Evolutionary conservation across 2,329 filamentous ascomycete genomes (phyloP).

Genomic region (Graphilbum sp.): DNA sequence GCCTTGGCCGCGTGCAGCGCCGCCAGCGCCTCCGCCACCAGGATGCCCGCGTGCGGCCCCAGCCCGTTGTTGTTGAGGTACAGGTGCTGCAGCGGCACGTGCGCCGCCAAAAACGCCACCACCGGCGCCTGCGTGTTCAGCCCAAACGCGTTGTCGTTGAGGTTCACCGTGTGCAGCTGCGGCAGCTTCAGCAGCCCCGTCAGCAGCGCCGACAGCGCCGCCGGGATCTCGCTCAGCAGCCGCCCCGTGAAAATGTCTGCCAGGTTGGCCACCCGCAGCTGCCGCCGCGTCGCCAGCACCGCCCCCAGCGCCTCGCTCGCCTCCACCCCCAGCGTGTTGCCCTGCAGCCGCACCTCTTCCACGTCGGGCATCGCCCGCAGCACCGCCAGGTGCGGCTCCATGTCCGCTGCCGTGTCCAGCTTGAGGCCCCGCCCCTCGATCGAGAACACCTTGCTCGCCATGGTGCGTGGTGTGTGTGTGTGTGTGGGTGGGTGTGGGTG

Average conservation of each 20-base stretch:
- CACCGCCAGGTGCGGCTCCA: constrained; percentile 66
- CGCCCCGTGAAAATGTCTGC: constrained; percentile 97
- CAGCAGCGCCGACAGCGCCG: constrained; percentile 70
- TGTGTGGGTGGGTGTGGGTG: constrained; percentile 12
- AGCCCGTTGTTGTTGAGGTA: constrained; percentile 98
- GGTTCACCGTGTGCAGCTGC: constrained; percentile 77
- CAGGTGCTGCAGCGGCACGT: constrained; percentile 81
- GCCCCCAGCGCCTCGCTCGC: constrained; percentile 76
- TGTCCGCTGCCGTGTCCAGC: constrained; percentile 74
- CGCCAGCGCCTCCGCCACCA: constrained; percentile 76
- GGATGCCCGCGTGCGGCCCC: constrained; percentile 75
- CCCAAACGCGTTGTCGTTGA: constrained; percentile 96
- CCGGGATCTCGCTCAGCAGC: constrained; percentile 83
- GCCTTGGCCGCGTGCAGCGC: constrained; percentile 73
- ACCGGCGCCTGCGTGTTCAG: constrained; percentile 88
- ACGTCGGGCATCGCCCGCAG: constrained; percentile 57
- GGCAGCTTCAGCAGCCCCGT: constrained; percentile 74
- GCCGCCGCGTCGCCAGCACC: constrained; percentile 71
- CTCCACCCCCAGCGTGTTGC: constrained; percentile 83
- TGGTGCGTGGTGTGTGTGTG: constrained; percentile 17
- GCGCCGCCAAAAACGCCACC: constrained; percentile 75
- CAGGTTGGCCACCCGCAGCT: constrained; percentile 69
- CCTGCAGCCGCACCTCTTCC: constrained; percentile 72
- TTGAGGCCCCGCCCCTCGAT: constrained; percentile 86
- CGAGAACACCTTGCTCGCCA: constrained; percentile 60